A percentile compares a stretch with the other conserved stretches of the same genome.
Conservation (phyloP, 495 filamentous ascomycete species). For the Polyplosphaeria fusca region DNA sequence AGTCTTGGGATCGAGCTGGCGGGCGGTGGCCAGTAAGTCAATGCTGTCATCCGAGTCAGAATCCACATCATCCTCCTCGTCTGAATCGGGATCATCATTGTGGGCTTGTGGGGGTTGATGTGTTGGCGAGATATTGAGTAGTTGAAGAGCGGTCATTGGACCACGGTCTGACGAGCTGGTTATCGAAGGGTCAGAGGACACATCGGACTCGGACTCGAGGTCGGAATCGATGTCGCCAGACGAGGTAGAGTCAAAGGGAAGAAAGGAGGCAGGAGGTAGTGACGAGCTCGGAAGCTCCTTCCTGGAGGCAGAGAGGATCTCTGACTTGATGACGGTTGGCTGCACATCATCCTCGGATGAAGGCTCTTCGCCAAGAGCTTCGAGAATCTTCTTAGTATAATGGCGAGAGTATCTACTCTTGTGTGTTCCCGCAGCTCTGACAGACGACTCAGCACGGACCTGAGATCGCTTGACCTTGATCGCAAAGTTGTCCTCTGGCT, state of each 20-base stretch:
- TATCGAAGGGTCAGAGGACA: constrained; percentile 18
- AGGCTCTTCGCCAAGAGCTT: constrained; percentile 14
- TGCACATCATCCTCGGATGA: background rate
- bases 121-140: constrained; percentile 16
- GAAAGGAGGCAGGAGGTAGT: constrained; percentile 38
- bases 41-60: constrained; percentile 26
- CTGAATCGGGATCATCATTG: background rate
- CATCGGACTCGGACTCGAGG: constrained; percentile 24
- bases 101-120: background rate
- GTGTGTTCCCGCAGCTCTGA: background rate
- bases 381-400: constrained; percentile 17
- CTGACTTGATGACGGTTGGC: constrained; percentile 20
- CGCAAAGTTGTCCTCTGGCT: constrained; percentile 65
- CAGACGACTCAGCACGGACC: constrained; percentile 6
- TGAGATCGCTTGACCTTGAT: constrained; percentile 54
- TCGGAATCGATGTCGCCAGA: constrained; percentile 33
- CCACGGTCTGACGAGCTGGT: constrained; percentile 2
- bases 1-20: constrained; percentile 34
- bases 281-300: constrained; percentile 36
- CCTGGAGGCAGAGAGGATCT: constrained; percentile 32
- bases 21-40: constrained; percentile 40
- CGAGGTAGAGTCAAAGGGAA: constrained; percentile 35
- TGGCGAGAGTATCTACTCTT: constrained; percentile 5
- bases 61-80: constrained; percentile 3
- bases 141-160: constrained; percentile 8